phyloP scores from a whole-genome alignment of 75 land plant genomes.

The Pinus tabuliformis region DNA sequence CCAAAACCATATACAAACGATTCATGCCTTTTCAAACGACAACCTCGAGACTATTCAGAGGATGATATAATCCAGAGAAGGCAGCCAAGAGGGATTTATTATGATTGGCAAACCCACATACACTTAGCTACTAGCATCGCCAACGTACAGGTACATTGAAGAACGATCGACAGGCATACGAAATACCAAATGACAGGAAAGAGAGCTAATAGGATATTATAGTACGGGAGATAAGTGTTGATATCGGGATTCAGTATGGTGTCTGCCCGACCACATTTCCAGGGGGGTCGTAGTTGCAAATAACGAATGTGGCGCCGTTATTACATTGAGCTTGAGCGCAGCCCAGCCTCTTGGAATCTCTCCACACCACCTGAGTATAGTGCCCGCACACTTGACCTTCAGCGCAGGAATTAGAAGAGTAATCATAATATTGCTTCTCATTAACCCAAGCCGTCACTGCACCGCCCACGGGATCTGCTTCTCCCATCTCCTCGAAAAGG shows the following conservation, averaged over 20 bases:
- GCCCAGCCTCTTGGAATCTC: conserved; percentile 25
- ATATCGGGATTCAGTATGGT: conserved; percentile 15
- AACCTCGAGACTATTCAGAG: too few species aligned
- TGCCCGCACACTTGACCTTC: conserved; percentile 37
- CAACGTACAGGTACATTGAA: too few species aligned
- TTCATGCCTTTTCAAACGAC: too few species aligned
- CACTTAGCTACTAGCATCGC: too few species aligned
- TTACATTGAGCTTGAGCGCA: conserved; percentile 35
- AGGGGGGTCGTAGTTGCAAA: conserved; percentile 52
- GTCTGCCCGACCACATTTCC: conserved; percentile 31
- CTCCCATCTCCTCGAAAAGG: conserved; percentile 20
- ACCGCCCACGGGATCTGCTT: background rate
- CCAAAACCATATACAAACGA: too few species aligned
- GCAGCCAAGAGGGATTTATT: too few species aligned
- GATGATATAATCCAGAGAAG: too few species aligned
- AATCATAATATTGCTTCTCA: conserved; percentile 23
- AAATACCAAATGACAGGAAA: too few species aligned
- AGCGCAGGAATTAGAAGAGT: conserved; percentile 36
- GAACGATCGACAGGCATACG: too few species aligned
- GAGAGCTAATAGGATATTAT: too few species aligned
- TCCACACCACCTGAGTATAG: conserved; percentile 63
- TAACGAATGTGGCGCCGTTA: conserved; percentile 21
- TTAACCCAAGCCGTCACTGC: conserved; percentile 26
- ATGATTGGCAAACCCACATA: too few species aligned
- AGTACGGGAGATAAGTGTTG: too few species aligned